Evolutionary conservation across 176 grass and related monocot genomes (phyloP), one percentile per base, ranked within the genome.

Genomic region (Chrysopogon serrulatus): DNA sequence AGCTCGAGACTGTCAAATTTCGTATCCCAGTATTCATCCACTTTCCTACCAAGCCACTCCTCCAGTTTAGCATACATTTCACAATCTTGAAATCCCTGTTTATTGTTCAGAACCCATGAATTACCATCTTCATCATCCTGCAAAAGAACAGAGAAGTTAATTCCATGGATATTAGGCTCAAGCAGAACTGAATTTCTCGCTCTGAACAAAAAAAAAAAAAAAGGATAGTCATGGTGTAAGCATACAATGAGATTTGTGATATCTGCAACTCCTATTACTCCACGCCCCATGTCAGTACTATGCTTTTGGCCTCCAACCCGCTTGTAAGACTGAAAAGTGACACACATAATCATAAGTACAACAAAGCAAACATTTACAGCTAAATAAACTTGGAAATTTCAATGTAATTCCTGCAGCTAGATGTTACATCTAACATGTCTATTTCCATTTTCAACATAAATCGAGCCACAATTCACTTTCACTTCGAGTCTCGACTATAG

Each of bases 31-130:
- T 94, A 94, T 85, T 92, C 86, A 66, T 92, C 74, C 69, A 82
- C 81, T 85, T 82, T 87, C 63, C 70, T 82, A 71, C 81, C 95
- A 51, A 97, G 87, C 87, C 92, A 94, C 48, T 90, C 90, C 83
- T 97, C 94, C 68, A 97, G 77, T 81, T 88, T 83, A 56, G 92
- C 90, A 90, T 94, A 97, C 39, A 79, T 74, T 84, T 94, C 94
- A 83, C 87, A 94, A 80, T 97, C 90, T 92, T 94, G 92, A 88
- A 97, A 97, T 40, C 92, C 94, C 84, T 97, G 94, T 67, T 97
- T 97, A 59, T 43, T 94, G 60, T 97, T 97, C 53, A 97, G 71
- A 79, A 97, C 92, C 87, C 90, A 97, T 23, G 89, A 78, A 77
- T 90, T 88, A 6, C 89, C 94, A 79, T 90, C 79, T 79, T 82